These are phyloP conservation scores for Wickerhamomyces canadensis DNA, from an alignment of 805 yeast species.

Conservation along the genomic window DNA sequence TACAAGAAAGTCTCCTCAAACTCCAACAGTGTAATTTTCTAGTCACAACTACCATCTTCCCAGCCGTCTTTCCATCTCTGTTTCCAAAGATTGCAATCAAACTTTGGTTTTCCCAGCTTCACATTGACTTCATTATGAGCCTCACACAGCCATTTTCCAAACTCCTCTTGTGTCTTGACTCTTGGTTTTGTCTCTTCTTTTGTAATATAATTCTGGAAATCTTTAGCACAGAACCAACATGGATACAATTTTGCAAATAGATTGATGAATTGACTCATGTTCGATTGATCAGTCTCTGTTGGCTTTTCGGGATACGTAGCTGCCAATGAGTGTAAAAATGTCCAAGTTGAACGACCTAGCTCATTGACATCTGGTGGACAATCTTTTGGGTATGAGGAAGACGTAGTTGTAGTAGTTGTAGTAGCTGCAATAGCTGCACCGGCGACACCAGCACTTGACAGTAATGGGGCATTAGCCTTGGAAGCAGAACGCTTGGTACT, in stretches of 20 bases:
- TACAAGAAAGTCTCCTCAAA: not conserved
- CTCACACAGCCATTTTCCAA: conserved; percentile 88
- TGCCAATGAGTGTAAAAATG: conserved; percentile 82
- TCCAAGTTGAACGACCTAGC: conserved; percentile 88
- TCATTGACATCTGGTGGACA: conserved; percentile 85
- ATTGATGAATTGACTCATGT: conserved; percentile 62
- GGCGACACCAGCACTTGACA: conserved; percentile 8
- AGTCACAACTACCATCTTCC: conserved; percentile 54
- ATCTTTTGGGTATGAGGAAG: conserved; percentile 34
- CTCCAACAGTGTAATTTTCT: conserved; percentile 4
- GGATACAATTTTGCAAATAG: conserved; percentile 83
- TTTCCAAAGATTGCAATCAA: conserved; percentile 88
- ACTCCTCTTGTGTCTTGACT: conserved; percentile 63
- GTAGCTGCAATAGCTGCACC: conserved; percentile 7
- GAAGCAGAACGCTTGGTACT: not conserved
- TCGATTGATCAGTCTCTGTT: conserved; percentile 51
- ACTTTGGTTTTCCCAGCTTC: conserved; percentile 78
- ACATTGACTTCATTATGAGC: conserved; percentile 93
- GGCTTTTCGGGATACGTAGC: conserved; percentile 83
- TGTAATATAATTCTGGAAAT: conserved; percentile 59
- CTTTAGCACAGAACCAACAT: conserved; percentile 89
- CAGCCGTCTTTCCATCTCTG: conserved; percentile 95
- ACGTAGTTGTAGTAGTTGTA: conserved; percentile 17
- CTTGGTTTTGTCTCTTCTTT: conserved; percentile 44
- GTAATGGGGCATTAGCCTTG: conserved; percentile 2